These are phyloP conservation scores for Lipomyces starkeyi DNA, from an alignment of 805 yeast species.

Conservation along the genomic window DNA sequence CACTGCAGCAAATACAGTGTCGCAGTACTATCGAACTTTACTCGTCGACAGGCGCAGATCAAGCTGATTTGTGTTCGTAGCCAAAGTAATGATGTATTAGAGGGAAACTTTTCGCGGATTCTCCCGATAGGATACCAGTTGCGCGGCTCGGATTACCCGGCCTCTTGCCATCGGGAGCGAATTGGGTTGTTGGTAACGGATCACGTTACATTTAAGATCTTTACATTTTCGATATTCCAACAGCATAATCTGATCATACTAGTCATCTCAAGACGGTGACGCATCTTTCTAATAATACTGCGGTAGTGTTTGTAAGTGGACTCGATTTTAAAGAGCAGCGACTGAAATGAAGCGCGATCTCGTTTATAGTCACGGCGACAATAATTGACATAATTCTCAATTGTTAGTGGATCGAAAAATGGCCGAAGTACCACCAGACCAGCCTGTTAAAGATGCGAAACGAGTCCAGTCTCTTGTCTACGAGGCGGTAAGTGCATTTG, in stretches of 20 bases:
- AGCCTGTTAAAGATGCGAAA: neutral
- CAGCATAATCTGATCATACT: neutral
- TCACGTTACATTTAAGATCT: neutral
- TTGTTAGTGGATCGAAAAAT: neutral
- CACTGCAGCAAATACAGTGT: neutral
- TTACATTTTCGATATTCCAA: neutral
- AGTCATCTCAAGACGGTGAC: neutral
- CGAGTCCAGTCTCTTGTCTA: slow-evolving; percentile 21
- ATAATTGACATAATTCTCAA: neutral
- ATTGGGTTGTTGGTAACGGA: neutral
- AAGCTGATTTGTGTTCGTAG: neutral
- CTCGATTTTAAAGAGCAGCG: neutral
- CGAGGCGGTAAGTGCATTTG: slow-evolving; percentile 23
- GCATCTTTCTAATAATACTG: neutral
- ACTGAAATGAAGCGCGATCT: neutral
- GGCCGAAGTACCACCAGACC: neutral
- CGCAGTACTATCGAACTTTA: neutral
- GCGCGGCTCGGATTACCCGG: neutral
- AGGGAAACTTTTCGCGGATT: too few relatives aligned
- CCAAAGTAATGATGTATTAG: neutral
- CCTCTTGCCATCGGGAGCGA: neutral
- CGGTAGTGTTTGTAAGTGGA: neutral
- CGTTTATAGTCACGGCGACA: neutral
- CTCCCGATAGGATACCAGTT: neutral
- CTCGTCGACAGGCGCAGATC: neutral